phyloP scores from a whole-genome alignment of 441 rosid genomes.

The Gossypium schwendimanii region DNA sequence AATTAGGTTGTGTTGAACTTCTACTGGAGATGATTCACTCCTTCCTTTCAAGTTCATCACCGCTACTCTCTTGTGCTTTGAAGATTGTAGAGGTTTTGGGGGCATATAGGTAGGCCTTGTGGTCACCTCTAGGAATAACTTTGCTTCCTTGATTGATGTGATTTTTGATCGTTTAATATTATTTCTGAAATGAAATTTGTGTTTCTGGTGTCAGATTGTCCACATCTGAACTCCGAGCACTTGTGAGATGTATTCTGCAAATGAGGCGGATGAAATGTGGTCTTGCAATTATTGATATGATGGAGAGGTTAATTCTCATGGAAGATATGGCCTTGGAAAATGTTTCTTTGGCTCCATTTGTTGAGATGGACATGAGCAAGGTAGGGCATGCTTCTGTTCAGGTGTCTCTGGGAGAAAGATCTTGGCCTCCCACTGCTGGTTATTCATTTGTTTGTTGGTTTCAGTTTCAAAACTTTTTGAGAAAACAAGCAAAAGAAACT shows the following conservation, averaged over 20 bases:
- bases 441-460: slow-evolving; percentile 88
- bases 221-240: slow-evolving; percentile 81
- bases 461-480: slow-evolving; percentile 58
- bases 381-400: slow-evolving; percentile 77
- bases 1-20: slow-evolving; percentile 91
- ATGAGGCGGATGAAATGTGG: slow-evolving; percentile 77
- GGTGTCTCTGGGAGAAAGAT: slow-evolving; percentile 77
- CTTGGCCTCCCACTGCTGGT: slow-evolving; percentile 92
- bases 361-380: slow-evolving; percentile 76
- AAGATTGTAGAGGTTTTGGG: slow-evolving; percentile 98
- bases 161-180: slow-evolving; percentile 12
- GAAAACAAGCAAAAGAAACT: slow-evolving; percentile 42
- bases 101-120: slow-evolving; percentile 65
- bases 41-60: slow-evolving; percentile 83
- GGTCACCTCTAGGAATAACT: slow-evolving; percentile 10
- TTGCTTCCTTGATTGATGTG: slow-evolving; percentile 10
- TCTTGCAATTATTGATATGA: slow-evolving; percentile 74
- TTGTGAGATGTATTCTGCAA: slow-evolving; percentile 79
- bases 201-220: slow-evolving; percentile 73
- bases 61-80: slow-evolving; percentile 70
- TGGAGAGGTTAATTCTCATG: slow-evolving; percentile 69
- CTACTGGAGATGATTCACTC: slow-evolving; percentile 87
- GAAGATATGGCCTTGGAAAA: slow-evolving; percentile 58
- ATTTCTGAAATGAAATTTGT: slow-evolving; percentile 20
- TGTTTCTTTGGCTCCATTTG: slow-evolving; percentile 73